Percentiles rank a stretch among this genome's conserved stretches.
Evolutionary conservation across 2,329 filamentous ascomycete species (phyloP).

Genomic region (Pseudogymnoascus pannorum): DNA sequence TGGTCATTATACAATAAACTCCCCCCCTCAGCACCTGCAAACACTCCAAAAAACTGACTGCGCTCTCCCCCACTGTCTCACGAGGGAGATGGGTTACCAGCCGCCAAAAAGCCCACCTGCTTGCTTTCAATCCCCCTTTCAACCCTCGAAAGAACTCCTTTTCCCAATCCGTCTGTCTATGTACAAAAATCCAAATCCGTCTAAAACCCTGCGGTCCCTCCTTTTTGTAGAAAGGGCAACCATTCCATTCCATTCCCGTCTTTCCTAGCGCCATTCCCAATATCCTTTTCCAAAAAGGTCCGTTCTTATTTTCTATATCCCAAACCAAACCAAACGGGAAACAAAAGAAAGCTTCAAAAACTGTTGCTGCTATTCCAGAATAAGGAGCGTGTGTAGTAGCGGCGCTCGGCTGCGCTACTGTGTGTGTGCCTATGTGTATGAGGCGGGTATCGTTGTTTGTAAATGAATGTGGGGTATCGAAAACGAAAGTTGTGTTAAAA

Average conservation of each 20-base stretch:
- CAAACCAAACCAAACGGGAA: neutral
- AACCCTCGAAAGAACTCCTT: neutral
- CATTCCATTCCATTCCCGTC: neutral
- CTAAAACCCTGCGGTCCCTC: too few species aligned
- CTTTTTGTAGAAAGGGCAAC: too few species aligned
- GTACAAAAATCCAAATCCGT: too few species aligned
- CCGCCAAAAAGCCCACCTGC: neutral
- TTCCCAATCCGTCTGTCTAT: neutral
- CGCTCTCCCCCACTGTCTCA: neutral
- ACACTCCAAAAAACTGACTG: neutral
- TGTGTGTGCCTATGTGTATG: neutral
- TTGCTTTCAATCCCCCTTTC: neutral
- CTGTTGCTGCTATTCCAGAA: neutral
- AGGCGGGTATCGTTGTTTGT: neutral
- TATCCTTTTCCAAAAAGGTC: too few species aligned
- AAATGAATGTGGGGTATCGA: neutral
- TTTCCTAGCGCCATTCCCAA: too few species aligned
- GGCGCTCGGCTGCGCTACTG: neutral
- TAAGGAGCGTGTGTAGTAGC: neutral
- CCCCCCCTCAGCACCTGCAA: neutral
- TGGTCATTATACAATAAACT: neutral
- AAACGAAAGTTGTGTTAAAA: neutral
- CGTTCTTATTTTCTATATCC: too few species aligned
- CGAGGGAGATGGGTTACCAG: neutral
- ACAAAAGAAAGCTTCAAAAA: neutral